Conservation (phyloP, 2,329 filamentous ascomycete species). For the Coniochaeta prunicola region DNA sequence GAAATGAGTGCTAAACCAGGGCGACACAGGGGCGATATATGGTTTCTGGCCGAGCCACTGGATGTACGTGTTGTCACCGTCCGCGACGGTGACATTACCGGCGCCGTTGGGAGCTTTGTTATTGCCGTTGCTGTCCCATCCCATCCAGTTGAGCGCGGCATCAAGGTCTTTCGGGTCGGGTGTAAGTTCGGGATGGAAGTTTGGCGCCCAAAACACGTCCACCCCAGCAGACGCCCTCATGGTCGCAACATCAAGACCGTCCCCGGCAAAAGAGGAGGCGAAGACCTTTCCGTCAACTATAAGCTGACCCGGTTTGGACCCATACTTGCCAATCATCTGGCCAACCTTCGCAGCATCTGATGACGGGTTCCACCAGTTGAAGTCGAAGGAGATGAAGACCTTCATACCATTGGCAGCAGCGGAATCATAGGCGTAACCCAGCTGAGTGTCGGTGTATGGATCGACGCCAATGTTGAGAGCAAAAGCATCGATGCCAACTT, state of each 20-base stretch:
- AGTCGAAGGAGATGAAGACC: slow-evolving; percentile 51
- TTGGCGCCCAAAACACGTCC: slow-evolving; percentile 40
- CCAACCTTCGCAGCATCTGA: slow-evolving; percentile 31
- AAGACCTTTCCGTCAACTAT: slow-evolving; percentile 40
- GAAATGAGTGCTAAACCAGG: slow-evolving; percentile 55
- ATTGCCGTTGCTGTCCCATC: slow-evolving; percentile 35
- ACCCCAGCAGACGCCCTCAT: slow-evolving; percentile 33
- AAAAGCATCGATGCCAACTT: slow-evolving; percentile 20
- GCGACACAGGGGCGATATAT: slow-evolving; percentile 48
- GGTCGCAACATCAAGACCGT: slow-evolving; percentile 34
- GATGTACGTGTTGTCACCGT: slow-evolving; percentile 26
- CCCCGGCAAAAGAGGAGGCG: slow-evolving; percentile 45
- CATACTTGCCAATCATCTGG: slow-evolving; percentile 37
- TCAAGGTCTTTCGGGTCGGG: slow-evolving; percentile 30
- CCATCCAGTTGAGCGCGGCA: slow-evolving; percentile 38
- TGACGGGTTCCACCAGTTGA: slow-evolving; percentile 35
- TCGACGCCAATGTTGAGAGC: slow-evolving; percentile 26
- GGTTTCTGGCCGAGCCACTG: slow-evolving; percentile 28
- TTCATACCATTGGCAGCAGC: slow-evolving; percentile 40
- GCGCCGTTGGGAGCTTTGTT: slow-evolving; percentile 40
- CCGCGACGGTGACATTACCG: slow-evolving; percentile 30
- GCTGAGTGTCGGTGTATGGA: slow-evolving; percentile 34
- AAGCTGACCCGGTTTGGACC: slow-evolving; percentile 35
- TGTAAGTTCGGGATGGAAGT: slow-evolving; percentile 35
- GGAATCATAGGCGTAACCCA: slow-evolving; percentile 40